Evolutionary conservation across 164 flowering plant species (phyloP), one percentile per base, ranked within the genome.

Genomic region (Akebia trifoliata): DNA sequence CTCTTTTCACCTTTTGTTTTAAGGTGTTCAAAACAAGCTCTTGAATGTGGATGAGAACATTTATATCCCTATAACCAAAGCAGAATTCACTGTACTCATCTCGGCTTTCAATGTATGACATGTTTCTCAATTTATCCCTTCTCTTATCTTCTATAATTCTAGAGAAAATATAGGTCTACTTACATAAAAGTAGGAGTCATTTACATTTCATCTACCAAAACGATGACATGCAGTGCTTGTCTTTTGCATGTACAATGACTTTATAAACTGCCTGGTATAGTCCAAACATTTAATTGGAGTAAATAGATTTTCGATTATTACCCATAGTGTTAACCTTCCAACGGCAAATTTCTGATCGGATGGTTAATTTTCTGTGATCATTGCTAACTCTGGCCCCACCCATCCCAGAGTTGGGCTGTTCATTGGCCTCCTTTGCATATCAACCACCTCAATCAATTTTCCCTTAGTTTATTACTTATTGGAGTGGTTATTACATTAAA

Each of bases 11-110:
- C 10, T 22, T 31, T 34, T 32, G 18, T 42, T 35, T 55, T 44
- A 15, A 69, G 98, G 79, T 76, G 98, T 92, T 62, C 90, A 85
- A 64, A 84, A 86, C 76, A 86, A 76, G 80, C 80, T 85, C 43
- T 4, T 69, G 54, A 89, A 87, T 50, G 28, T 80, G 75, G 95
- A 92, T 48, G 95, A 84, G 60, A 92, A 60, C 76, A 82, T 92
- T 47, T 89, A 83, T 57, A 85, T 87, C 62, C 98, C 97, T 4
- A 32, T 92, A 26, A 76, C 84, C 28, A 85, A 74, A 69, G 97
- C 84, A 60, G 98, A 92, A 73, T 76, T 61, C 50, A 54, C 94
- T 1, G 90, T 92, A 56, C 85, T 89, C 20, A 38, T 65, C 50
- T 78, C 90, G 29, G 84, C 87, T 32, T 87, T 89, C 69, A 89